Evolutionary conservation across 345 rosid species (phyloP), one percentile per base, ranked within the genome.

Genomic region (Citrus maxima): DNA sequence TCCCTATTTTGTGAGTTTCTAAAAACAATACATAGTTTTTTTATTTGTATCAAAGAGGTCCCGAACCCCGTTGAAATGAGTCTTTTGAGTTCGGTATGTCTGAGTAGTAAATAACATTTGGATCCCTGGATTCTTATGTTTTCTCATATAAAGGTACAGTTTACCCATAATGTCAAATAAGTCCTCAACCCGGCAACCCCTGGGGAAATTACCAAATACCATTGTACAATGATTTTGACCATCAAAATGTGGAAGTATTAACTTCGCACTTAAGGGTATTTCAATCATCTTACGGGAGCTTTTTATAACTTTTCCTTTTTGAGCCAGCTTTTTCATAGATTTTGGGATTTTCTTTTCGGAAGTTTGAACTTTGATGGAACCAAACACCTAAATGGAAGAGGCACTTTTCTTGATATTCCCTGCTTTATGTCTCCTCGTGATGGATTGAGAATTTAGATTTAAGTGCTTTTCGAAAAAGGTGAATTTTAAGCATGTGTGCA

Each of bases 321-420:
- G 5, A 34, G 63, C 58, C 64, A 67, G 34, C 24, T 67, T 74
- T 74, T 30, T 46, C 62, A 70, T 25, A 72, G 24, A 55, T 60
- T 82, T 71, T 42, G 68, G 70, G 67, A 38, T 34, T 74, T 7
- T 18, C 74, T 59, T 84, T 82, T 64, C 32, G 34, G 80, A 81
- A 74, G 80, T 70, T 19, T 28, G 3, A 9, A 62, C 67, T 56
- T 35, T 40, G 64, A 10, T 58, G 72, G 73, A 77, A 79, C 80
- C 67, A 74, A 81, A 66, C 80, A 78, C 77, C 80, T 83, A 77
- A 79, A 55, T 67, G 25, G 67, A 78, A 68, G 77, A 81, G 59
- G n/a, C 38, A 32, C 59, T 38, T n/a, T 25, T 60, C 49, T 21
- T 72, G n/a, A 73, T 35, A n/a, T 32, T 70, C 58, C 35, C 63